Percentiles rank a stretch among this genome's conserved stretches.
Conservation (phyloP, 1,284 basidiomycete genomes). For the Trametes versicolor region DNA sequence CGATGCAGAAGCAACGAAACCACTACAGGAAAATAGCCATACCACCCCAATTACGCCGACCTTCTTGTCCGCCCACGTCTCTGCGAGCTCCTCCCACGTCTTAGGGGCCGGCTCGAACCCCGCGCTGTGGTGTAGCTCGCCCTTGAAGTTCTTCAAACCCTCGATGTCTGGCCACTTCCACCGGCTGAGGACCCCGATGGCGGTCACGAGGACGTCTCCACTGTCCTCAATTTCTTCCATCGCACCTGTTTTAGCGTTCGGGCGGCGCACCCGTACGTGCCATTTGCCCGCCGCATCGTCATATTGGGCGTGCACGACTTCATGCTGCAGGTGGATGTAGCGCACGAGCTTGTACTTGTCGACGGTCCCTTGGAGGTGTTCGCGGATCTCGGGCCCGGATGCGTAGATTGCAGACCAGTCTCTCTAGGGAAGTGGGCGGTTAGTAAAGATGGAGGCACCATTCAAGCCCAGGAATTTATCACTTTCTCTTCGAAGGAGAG, state of each 20-base stretch:
- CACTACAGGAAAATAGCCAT: constrained; percentile 49
- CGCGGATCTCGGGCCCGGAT: constrained; percentile 63
- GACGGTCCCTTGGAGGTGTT: constrained; percentile 61
- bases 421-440: constrained; percentile 44
- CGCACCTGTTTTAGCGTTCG: constrained; percentile 32
- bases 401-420: constrained; percentile 71
- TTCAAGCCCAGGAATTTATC: background rate
- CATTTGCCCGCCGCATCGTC: constrained; percentile 61
- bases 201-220: constrained; percentile 62
- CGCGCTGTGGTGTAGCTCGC: constrained; percentile 63
- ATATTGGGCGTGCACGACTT: constrained; percentile 59
- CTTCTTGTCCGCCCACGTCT: constrained; percentile 61
- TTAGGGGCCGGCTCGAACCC: constrained; percentile 59
- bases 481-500: constrained; percentile 65
- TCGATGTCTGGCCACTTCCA: constrained; percentile 70
- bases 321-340: constrained; percentile 64
- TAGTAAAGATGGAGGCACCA: background rate
- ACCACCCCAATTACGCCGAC: constrained; percentile 73
- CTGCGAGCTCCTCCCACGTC: constrained; percentile 57
- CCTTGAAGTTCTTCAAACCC: constrained; percentile 61
- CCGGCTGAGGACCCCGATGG: constrained; percentile 58
- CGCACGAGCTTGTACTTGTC: constrained; percentile 66
- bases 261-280: constrained; percentile 56
- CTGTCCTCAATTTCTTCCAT: constrained; percentile 59
- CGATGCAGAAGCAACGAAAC: too few relatives aligned